These are phyloP conservation scores for Rubus parviflorus DNA, from an alignment of 306 rosid species.

Conservation along the genomic window DNA sequence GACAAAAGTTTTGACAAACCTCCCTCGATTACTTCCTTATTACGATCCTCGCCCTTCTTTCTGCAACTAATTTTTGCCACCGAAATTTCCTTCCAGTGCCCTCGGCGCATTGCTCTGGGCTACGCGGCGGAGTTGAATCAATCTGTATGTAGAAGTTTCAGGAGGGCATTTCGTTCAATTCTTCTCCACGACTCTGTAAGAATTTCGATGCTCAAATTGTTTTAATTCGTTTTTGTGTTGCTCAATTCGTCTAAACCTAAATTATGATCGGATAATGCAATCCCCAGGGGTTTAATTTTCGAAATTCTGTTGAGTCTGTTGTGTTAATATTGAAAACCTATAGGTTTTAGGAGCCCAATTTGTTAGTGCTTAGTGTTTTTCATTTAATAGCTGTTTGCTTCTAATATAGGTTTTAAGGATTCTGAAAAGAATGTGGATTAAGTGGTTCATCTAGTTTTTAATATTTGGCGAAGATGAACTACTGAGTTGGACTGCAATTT, in stretches of 20 bases:
- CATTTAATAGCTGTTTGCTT: neutral
- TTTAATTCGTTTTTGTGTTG: neutral
- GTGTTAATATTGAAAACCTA: neutral
- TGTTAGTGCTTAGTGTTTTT: neutral
- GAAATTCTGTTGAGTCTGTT: neutral
- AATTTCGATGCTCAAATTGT: neutral
- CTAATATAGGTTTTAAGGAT: neutral
- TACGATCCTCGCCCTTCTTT: constrained; percentile 38
- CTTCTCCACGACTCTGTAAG: constrained; percentile 19
- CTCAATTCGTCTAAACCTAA: constrained; percentile 20
- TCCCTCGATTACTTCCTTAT: constrained; percentile 9
- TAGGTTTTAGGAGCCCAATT: constrained; percentile 22
- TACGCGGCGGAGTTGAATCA: constrained; percentile 17
- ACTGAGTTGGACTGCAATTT: neutral
- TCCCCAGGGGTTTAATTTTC: constrained; percentile 9
- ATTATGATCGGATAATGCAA: constrained; percentile 20
- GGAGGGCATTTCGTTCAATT: constrained; percentile 10
- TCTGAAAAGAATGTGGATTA: neutral
- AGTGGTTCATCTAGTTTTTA: neutral
- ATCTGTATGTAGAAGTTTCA: constrained; percentile 25
- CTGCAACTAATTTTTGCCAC: constrained; percentile 14
- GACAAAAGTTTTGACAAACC: neutral
- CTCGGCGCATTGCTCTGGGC: constrained; percentile 14
- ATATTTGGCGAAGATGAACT: neutral
- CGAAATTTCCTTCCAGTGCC: constrained; percentile 25